Base-by-base conservation (phyloP, 2,329 filamentous ascomycete genomes). In the Arthroderma sp. region DNA sequence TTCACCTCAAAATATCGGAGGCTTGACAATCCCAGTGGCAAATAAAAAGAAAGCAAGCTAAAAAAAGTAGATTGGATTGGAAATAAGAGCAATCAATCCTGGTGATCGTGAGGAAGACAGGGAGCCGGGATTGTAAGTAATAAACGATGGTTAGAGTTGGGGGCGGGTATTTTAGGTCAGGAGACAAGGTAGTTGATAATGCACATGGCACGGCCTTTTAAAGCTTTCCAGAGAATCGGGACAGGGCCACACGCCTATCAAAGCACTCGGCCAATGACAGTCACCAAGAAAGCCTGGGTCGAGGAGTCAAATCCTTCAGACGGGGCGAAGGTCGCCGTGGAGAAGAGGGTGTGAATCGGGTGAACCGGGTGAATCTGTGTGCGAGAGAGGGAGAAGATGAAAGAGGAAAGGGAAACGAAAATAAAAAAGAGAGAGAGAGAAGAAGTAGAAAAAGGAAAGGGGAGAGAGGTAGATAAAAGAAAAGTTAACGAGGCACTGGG, bases 191-290 rank as follows among this genome's bases (percentile, higher is more conserved):
- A 52, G 31, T 54, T 37, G 41, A 33, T 35, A 43, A 59, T 54
- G 57, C 57, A 59, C 61, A 63, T 63, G 58, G 61, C 61, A 61
- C 47, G 47, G 53, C 44, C 55, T 60, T 61, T 61, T 60, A 61
- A 60, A 61, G 60, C 58, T 61, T 63, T 60, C 61, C 61, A 59
- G 56, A 58, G 37, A 52, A 53, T 60, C 60, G 61, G 61, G 61
- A 63, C 61, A 61, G 60, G 61, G 57, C 61, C 56, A 55, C 56
- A 58, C 38, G 44, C 37, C 31, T 43, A 33, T 57, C 49, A 55
- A 43, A 57, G 53, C 13, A 31, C 23, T 52, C 7, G 19, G 38
- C 54, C 54, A 55, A 55, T 55, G 55, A 43, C 17, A 44, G 39
- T 23, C 38, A 55, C 37, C 39, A 19, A 35, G 15, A 21, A 23